phyloP scores from a whole-genome alignment of 768 basidiomycete genomes.

The Macrolepiota fuliginosa region DNA sequence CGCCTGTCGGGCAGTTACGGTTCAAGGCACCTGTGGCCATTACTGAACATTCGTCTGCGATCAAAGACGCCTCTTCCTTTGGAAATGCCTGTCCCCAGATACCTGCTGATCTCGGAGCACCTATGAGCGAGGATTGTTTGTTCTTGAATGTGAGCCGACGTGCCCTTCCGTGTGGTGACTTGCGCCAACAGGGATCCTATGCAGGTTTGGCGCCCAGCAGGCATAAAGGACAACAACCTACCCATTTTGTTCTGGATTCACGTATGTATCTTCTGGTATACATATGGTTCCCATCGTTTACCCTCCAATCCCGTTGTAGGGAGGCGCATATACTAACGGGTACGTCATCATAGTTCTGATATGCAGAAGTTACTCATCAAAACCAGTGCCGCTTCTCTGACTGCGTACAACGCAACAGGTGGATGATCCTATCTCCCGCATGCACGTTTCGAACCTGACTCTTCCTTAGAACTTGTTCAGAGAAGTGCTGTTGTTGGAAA shows the following conservation, averaged over 20 bases:
- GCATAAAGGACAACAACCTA: conserved; percentile 24
- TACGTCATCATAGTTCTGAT: conserved; percentile 13
- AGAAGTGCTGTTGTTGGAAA: conserved; percentile 44
- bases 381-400: conserved; percentile 39
- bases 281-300: background rate
- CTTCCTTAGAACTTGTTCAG: conserved; percentile 41
- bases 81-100: conserved; percentile 60
- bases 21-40: conserved; percentile 55
- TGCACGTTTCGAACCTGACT: background rate
- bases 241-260: conserved; percentile 39
- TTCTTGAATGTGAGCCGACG: conserved; percentile 41
- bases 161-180: background rate
- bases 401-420: conserved; percentile 31
- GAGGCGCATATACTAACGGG: conserved; percentile 48
- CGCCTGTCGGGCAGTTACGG: conserved; percentile 53
- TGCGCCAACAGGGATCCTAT: background rate
- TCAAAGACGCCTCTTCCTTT: conserved; percentile 45
- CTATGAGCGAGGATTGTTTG: conserved; percentile 53
- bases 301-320: conserved; percentile 26
- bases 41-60: conserved; percentile 22
- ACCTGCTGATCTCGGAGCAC: conserved; percentile 36
- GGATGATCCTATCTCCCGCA: background rate
- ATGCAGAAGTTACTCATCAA: background rate
- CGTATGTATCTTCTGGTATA: conserved; percentile 18
- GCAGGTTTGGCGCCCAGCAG: conserved; percentile 35